These are phyloP conservation scores for Aspergillus sclerotiicarbonarius DNA, from an alignment of 495 filamentous ascomycete genomes.

Conservation along the genomic window DNA sequence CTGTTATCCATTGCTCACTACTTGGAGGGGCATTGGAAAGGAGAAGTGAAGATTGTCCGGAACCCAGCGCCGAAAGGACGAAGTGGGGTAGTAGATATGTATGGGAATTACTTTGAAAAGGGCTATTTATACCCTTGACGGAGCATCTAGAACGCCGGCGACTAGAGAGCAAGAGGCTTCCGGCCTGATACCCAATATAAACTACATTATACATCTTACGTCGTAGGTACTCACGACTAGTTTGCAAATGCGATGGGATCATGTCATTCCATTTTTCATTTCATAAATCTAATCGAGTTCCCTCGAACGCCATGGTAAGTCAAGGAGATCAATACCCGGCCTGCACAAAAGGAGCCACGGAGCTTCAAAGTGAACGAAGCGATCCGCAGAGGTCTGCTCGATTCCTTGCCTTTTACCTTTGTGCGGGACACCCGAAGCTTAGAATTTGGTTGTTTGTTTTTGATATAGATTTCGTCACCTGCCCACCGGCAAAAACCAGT, in stretches of 20 bases:
- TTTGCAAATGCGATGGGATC: too few species aligned
- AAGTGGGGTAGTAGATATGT: slow-evolving; percentile 49
- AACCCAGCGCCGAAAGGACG: slow-evolving; percentile 43
- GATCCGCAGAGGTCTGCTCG: too few species aligned
- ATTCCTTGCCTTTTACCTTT: neutral
- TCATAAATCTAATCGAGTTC: too few species aligned
- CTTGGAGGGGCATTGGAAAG: slow-evolving; percentile 54
- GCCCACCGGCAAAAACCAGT: slow-evolving; percentile 3
- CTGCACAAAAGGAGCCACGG: too few species aligned
- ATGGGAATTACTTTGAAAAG: slow-evolving; percentile 55
- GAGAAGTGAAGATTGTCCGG: slow-evolving; percentile 52
- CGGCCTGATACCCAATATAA: too few species aligned
- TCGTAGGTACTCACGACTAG: too few species aligned
- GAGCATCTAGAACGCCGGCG: neutral
- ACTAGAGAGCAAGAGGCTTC: too few species aligned
- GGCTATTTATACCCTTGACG: slow-evolving; percentile 50
- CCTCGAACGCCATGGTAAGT: too few species aligned
- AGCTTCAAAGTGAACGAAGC: too few species aligned
- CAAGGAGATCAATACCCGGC: too few species aligned
- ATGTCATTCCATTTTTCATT: too few species aligned
- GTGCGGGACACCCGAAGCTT: neutral
- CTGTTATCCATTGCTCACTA: slow-evolving; percentile 30
- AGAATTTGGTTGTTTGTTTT: slow-evolving; percentile 14
- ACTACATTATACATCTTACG: too few species aligned
- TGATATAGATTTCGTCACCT: slow-evolving; percentile 7